These are phyloP conservation scores for Cordia subcordata DNA, from an alignment of 257 asterid species.

Conservation along the genomic window DNA sequence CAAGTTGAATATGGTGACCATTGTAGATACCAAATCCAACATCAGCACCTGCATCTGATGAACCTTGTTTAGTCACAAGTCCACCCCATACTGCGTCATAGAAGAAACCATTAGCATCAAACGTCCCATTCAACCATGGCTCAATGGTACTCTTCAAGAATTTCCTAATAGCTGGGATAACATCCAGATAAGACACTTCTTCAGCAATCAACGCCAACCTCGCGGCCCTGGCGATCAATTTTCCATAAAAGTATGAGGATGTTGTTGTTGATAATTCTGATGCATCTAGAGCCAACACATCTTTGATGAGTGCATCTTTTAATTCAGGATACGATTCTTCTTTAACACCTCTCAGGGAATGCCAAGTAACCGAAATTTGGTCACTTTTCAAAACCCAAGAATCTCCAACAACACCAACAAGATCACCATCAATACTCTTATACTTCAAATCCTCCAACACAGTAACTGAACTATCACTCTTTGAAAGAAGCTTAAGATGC, in stretches of 20 bases:
- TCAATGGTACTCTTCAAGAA: slow-evolving; percentile 78
- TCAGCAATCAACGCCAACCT: slow-evolving; percentile 90
- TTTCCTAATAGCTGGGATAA: slow-evolving; percentile 53
- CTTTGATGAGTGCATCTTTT: slow-evolving; percentile 48
- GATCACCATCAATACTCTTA: slow-evolving; percentile 78
- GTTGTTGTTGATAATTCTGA: slow-evolving; percentile 51
- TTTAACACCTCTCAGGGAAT: slow-evolving; percentile 63
- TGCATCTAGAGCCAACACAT: slow-evolving; percentile 56
- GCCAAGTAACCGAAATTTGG: slow-evolving; percentile 83
- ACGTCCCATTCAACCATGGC: slow-evolving; percentile 89
- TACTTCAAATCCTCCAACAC: slow-evolving; percentile 66
- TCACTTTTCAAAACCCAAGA: slow-evolving; percentile 77
- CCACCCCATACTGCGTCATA: slow-evolving; percentile 95
- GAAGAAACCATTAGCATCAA: slow-evolving; percentile 68
- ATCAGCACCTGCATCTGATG: slow-evolving; percentile 76
- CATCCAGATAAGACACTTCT: slow-evolving; percentile 61
- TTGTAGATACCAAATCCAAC: slow-evolving; percentile 85
- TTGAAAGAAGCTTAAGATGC: slow-evolving; percentile 61
- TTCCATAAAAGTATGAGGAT: slow-evolving; percentile 65
- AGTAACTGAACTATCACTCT: slow-evolving; percentile 34
- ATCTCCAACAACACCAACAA: slow-evolving; percentile 86
- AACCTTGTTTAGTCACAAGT: slow-evolving; percentile 75
- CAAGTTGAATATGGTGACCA: slow-evolving; percentile 87
- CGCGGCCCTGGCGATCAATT: slow-evolving; percentile 92
- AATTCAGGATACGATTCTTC: slow-evolving; percentile 55